These are phyloP conservation scores for Lyophyllum atratum DNA, from an alignment of 768 basidiomycete genomes.

Conservation along the genomic window DNA sequence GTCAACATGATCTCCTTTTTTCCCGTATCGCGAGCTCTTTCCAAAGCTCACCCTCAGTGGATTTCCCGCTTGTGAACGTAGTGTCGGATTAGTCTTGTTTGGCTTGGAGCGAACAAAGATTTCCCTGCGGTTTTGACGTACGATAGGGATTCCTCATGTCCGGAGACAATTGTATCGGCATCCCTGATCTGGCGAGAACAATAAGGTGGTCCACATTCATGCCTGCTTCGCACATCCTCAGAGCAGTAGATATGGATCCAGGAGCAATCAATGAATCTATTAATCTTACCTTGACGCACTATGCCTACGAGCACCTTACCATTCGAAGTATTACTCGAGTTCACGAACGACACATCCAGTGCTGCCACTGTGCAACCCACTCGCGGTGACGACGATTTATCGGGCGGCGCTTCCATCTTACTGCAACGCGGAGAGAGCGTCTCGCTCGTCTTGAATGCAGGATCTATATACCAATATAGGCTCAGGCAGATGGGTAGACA, in stretches of 20 bases:
- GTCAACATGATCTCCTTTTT: neutral
- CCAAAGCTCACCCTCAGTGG: neutral
- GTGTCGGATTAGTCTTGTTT: neutral
- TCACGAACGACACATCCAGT: conserved; percentile 48
- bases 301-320: conserved; percentile 53
- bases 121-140: conserved; percentile 2
- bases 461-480: conserved; percentile 48
- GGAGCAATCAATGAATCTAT: conserved; percentile 7
- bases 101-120: neutral
- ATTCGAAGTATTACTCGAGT: conserved; percentile 55
- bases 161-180: conserved; percentile 13
- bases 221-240: conserved; percentile 8
- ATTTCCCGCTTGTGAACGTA: too few relatives aligned
- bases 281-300: conserved; percentile 7
- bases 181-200: conserved; percentile 30
- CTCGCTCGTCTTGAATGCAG: conserved; percentile 50
- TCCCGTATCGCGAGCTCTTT: too few relatives aligned
- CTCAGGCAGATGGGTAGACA: conserved; percentile 39
- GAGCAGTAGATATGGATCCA: conserved; percentile 15
- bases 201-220: conserved; percentile 25
- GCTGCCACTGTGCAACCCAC: conserved; percentile 41
- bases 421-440: conserved; percentile 43
- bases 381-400: conserved; percentile 27
- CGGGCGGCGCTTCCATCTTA: conserved; percentile 34
- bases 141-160: conserved; percentile 5